Evolutionary conservation across 257 asterid species (phyloP).

Genomic region (Thymus mandschuricus): DNA sequence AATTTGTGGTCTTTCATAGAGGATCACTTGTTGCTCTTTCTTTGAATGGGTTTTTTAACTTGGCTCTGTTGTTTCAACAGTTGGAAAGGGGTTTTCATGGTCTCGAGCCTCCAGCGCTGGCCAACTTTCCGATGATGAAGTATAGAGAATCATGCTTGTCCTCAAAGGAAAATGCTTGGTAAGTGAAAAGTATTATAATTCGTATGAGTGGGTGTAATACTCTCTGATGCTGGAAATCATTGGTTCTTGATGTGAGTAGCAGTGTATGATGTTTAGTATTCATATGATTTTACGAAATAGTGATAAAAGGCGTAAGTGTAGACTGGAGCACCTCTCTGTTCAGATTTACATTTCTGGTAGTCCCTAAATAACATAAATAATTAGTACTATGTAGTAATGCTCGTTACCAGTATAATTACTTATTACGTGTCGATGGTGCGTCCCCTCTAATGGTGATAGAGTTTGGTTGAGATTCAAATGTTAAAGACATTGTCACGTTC

Average conservation of each 20-base stretch:
- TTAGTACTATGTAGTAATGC: neutral
- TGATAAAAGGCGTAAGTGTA: conserved; percentile 2
- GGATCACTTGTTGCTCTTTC: conserved; percentile 12
- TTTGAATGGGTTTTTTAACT: conserved; percentile 21
- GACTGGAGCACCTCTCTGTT: neutral
- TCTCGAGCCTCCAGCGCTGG: conserved; percentile 61
- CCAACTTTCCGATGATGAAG: conserved; percentile 73
- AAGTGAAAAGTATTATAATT: conserved; percentile 35
- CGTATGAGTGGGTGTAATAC: neutral
- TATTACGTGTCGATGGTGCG: neutral
- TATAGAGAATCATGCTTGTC: conserved; percentile 62
- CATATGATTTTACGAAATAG: neutral
- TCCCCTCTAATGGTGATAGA: neutral
- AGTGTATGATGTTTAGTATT: neutral
- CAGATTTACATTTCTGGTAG: neutral
- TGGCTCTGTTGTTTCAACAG: conserved; percentile 44
- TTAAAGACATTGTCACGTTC: neutral
- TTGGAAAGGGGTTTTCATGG: conserved; percentile 79
- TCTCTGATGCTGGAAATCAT: neutral
- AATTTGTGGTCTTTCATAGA: neutral
- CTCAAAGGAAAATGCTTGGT: conserved; percentile 67
- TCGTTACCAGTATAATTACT: neutral
- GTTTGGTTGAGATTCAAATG: neutral
- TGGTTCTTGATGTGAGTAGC: neutral
- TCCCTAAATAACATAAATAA: neutral